A percentile compares a stretch with the other conserved stretches of the same genome.
These are phyloP conservation scores for Lyophyllum shimeji DNA, from an alignment of 768 basidiomycete species.

Conservation along the genomic window DNA sequence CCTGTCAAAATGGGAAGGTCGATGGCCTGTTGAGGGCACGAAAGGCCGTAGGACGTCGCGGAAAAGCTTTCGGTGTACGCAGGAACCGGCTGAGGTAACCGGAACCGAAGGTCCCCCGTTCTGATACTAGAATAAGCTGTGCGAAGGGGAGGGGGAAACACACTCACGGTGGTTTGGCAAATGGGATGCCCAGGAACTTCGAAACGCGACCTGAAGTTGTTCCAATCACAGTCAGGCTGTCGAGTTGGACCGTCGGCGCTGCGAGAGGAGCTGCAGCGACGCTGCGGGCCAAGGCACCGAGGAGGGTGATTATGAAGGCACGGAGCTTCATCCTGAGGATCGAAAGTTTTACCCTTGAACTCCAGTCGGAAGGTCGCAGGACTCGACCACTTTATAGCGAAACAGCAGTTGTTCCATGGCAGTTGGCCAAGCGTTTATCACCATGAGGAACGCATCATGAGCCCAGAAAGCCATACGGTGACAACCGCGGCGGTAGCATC, in stretches of 20 bases:
- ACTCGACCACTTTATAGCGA: neutral
- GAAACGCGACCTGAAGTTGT: constrained; percentile 27
- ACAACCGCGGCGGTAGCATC: neutral
- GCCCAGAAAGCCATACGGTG: neutral
- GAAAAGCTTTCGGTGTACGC: constrained; percentile 34
- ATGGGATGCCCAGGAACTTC: constrained; percentile 55
- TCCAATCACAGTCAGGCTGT: constrained; percentile 46
- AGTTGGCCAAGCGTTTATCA: neutral
- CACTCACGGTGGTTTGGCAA: constrained; percentile 52
- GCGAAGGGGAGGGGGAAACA: neutral
- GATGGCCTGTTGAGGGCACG: constrained; percentile 47
- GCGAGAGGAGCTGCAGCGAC: constrained; percentile 21
- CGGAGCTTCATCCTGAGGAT: neutral
- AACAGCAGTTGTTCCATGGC: neutral
- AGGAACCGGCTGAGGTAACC: constrained; percentile 37
- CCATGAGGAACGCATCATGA: neutral
- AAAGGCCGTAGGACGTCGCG: constrained; percentile 40
- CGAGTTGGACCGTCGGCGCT: constrained; percentile 39
- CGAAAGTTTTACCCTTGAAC: neutral
- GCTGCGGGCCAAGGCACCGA: neutral
- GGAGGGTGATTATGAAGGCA: neutral
- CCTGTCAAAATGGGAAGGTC: constrained; percentile 33
- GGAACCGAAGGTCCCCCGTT: constrained; percentile 38
- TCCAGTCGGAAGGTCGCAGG: neutral
- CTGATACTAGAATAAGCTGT: constrained; percentile 15